phyloP scores from a whole-genome alignment of 2,329 filamentous ascomycete genomes.

The Metarhizium robertsii region DNA sequence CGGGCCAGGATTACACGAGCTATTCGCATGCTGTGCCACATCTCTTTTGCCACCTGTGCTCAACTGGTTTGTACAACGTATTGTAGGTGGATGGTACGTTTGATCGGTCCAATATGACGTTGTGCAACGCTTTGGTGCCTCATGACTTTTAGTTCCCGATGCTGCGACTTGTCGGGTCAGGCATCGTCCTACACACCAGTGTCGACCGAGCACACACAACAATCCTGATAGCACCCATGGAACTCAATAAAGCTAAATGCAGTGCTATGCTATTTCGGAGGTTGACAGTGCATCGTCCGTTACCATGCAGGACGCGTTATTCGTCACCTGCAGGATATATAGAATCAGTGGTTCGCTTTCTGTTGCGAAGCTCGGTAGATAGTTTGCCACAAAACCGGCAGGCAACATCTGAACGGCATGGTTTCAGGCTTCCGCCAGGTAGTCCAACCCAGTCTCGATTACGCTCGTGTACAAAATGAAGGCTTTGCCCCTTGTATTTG shows the following conservation, averaged over 20 bases:
- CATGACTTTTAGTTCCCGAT: not conserved
- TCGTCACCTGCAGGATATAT: too few relatives aligned
- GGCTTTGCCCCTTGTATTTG: not conserved
- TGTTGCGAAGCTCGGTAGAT: too few relatives aligned
- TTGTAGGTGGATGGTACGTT: not conserved
- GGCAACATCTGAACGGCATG: too few relatives aligned
- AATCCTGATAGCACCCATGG: not conserved
- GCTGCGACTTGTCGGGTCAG: not conserved
- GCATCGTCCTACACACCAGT: not conserved
- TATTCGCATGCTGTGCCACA: not conserved
- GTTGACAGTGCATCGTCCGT: too few relatives aligned
- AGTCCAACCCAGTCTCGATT: too few relatives aligned
- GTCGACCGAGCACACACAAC: not conserved
- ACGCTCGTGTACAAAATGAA: not conserved
- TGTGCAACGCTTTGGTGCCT: not conserved
- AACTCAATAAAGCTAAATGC: not conserved
- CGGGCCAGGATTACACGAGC: not conserved
- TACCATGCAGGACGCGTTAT: too few relatives aligned
- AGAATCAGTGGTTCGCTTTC: too few relatives aligned
- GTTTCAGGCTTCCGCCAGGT: too few relatives aligned
- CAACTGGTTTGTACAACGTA: not conserved
- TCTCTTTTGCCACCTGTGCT: not conserved
- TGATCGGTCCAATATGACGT: not conserved
- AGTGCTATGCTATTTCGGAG: too few relatives aligned
- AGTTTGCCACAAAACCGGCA: too few relatives aligned